phyloP scores from a whole-genome alignment of 1,139 yeast species.

The Yamadazyma diddensiae region DNA sequence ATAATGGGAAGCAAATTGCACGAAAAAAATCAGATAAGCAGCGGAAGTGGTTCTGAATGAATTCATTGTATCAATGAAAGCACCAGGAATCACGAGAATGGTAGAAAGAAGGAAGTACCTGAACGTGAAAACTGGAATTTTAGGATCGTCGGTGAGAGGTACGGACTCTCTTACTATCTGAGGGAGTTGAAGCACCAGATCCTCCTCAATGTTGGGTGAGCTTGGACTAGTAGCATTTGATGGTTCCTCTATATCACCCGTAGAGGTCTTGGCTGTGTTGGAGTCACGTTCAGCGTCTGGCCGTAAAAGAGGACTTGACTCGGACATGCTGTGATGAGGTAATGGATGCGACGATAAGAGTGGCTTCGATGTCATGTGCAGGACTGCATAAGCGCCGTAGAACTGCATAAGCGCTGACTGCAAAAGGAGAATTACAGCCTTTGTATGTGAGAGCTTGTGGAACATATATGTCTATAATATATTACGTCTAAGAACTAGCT shows the following conservation, averaged over 20 bases:
- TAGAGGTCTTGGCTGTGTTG: too few relatives aligned
- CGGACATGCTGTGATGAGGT: too few relatives aligned
- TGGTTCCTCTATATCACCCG: too few relatives aligned
- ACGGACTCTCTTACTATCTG: slow-evolving; percentile 31
- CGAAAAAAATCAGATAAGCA: slow-evolving; percentile 44
- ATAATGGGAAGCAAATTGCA: slow-evolving; percentile 43
- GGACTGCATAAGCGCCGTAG: too few relatives aligned
- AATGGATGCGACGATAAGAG: too few relatives aligned
- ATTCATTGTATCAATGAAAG: slow-evolving; percentile 47
- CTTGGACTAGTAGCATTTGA: too few relatives aligned
- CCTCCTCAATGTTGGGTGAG: too few relatives aligned
- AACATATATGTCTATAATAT: not conserved
- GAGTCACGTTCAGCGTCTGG: too few relatives aligned
- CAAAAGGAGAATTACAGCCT: too few relatives aligned
- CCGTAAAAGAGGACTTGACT: too few relatives aligned
- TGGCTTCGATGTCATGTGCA: not conserved
- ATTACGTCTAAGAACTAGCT: not conserved
- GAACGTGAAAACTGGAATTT: slow-evolving; percentile 37
- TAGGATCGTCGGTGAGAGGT: slow-evolving; percentile 34
- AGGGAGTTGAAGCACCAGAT: too few relatives aligned
- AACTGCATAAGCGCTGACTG: too few relatives aligned
- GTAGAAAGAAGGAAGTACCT: slow-evolving; percentile 37
- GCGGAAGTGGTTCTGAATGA: slow-evolving; percentile 47
- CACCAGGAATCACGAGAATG: slow-evolving; percentile 45
- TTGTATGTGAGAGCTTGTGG: not conserved